Evolutionary conservation across 805 yeast species (phyloP).

Genomic region (Tetrapisispora iriomotensis): DNA sequence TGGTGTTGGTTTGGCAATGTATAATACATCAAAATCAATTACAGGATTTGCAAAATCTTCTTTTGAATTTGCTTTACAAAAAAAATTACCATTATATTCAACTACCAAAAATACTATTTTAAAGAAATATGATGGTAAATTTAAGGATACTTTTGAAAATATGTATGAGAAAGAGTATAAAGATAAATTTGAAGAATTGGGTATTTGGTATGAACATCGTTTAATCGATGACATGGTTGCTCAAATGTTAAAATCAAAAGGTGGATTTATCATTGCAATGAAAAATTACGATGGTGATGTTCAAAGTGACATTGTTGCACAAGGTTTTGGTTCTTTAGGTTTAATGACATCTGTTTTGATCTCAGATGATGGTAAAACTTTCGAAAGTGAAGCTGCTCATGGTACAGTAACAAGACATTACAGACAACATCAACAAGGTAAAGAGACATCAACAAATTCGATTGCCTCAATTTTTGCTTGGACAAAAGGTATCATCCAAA

Average conservation of each 20-base stretch:
- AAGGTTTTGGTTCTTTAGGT: slow-evolving; percentile 95
- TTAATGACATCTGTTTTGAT: slow-evolving; percentile 94
- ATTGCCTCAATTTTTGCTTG: slow-evolving; percentile 96
- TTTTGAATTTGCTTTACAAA: slow-evolving; percentile 73
- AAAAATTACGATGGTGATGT: slow-evolving; percentile 98
- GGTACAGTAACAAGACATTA: slow-evolving; percentile 97
- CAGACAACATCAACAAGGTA: slow-evolving; percentile 93
- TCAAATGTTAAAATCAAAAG: slow-evolving; percentile 92
- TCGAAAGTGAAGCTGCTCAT: slow-evolving; percentile 97
- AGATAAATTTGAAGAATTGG: slow-evolving; percentile 57
- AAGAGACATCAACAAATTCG: slow-evolving; percentile 94
- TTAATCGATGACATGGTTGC: slow-evolving; percentile 98
- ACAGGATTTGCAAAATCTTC: slow-evolving; percentile 87
- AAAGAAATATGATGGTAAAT: slow-evolving; percentile 89
- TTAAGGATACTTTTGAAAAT: slow-evolving; percentile 85
- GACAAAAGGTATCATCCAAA: slow-evolving; percentile 87
- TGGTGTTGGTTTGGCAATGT: slow-evolving; percentile 82
- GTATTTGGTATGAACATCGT: slow-evolving; percentile 96
- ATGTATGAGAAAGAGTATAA: slow-evolving; percentile 66
- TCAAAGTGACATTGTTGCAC: slow-evolving; percentile 93
- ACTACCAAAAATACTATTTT: slow-evolving; percentile 92
- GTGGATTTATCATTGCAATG: slow-evolving; percentile 92
- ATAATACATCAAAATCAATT: slow-evolving; percentile 89
- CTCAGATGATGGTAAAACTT: slow-evolving; percentile 94
- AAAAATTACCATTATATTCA: slow-evolving; percentile 71